These are phyloP conservation scores for Gynochthodes officinalis DNA, from an alignment of 257 asterid species.

Conservation along the genomic window DNA sequence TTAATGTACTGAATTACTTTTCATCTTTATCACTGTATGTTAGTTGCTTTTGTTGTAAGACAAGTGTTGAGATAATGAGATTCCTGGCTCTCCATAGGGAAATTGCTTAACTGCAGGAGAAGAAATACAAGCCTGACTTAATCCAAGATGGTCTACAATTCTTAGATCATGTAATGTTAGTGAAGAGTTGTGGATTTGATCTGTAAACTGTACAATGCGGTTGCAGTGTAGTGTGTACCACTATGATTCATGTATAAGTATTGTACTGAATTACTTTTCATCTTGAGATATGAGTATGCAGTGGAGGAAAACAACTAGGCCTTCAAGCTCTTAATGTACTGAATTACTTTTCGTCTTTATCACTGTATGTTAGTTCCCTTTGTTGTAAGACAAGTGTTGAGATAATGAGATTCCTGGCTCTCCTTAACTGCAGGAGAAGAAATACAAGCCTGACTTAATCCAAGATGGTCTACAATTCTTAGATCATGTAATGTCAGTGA, in stretches of 20 bases:
- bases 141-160: neutral
- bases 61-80: neutral
- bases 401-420: neutral
- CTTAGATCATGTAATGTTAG: neutral
- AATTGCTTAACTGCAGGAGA: neutral
- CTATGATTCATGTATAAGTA: too few species aligned
- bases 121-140: neutral
- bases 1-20: slow-evolving; percentile 52
- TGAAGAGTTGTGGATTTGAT: too few species aligned
- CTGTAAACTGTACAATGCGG: too few species aligned
- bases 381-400: too few species aligned
- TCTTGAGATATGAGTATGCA: slow-evolving; percentile 66
- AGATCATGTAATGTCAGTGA: neutral
- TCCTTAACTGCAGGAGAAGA: neutral
- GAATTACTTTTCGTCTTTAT: slow-evolving; percentile 2
- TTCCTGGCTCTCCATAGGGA: neutral
- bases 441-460: neutral
- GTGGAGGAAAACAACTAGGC: slow-evolving; percentile 69
- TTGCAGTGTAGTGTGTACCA: too few species aligned
- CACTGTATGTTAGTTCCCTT: too few species aligned
- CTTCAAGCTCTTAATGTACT: slow-evolving; percentile 72
- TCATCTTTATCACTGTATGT: neutral
- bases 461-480: neutral
- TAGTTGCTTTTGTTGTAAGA: neutral
- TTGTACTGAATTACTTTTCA: too few species aligned